Evolutionary conservation across 805 yeast genomes (phyloP), one percentile per base, ranked within the genome.

Genomic region (Saccharomycopsis sp.): DNA sequence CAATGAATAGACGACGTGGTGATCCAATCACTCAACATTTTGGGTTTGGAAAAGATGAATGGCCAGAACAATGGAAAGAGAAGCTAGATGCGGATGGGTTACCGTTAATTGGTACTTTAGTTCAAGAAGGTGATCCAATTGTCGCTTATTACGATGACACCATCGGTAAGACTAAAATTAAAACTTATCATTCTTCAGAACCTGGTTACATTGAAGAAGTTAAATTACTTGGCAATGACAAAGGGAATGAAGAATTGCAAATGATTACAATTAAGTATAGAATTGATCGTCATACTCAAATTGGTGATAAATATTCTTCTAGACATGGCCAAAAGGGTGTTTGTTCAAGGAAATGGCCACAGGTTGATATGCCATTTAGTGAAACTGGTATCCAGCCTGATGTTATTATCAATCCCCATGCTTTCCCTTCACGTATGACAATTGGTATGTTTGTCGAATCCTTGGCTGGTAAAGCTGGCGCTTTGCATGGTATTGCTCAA

Each of bases 381-480:
- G 98, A 93, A 67, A 71, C 85, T 27, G 98, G 98, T 58, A 90
- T 93, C 51, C 96, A 85, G 63, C 98, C 98, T 2, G 98, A 93
- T 67, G 84, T 93, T 55, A 93, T 93, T 60, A 93, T 93, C 60
- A 93, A 93, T 63, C 98, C 98, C 3, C 98, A 90, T 64, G 98
- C 97, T 54, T 93, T 90, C 90, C 98, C 98, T 56, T 90, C 97
- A 40, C 93, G 98, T 72, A 93, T 93, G 98, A 93, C 98, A 9
- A 90, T 93, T 65, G 98, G 98, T 71, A 93, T 93, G 97, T 93
- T 93, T 67, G 97, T 93, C 40, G 98, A 93, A 67, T 84, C 95
- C 43, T 67, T 93, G 46, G 97, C 98, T n/a, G 98, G 98, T 60
- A 93, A 93, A 65, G 93, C 97, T 4, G 98, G 98, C 63, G 96